Evolutionary conservation across 805 yeast genomes (phyloP), one percentile per base, ranked within the genome.

Genomic region (Candida michaelii): DNA sequence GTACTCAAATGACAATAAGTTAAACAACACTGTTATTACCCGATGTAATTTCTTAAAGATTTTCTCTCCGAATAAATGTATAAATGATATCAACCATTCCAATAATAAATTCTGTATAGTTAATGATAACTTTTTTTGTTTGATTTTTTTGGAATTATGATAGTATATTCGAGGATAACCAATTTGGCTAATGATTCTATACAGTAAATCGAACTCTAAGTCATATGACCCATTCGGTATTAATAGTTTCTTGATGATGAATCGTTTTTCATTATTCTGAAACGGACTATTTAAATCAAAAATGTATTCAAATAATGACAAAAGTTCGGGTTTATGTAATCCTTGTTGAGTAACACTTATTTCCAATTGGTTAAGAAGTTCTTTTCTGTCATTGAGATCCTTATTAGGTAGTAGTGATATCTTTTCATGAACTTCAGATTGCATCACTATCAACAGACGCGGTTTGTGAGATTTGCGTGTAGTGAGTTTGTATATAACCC

Each of bases 1-100:
- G 34, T 38, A 61, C 39, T 60, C 65, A 43, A 49, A 61, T 3
- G 57, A 53, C 9, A 61, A 39, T 12, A 48, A 37, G 18, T 55
- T 51, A 30, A 58, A 46, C 8, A 61, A 42, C 2, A 59, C 42
- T 1, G 61, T 54, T 8, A 47, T 19, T 16, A 54, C 23, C 25
- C 43, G 30, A 11, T 44, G 39, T 8, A 56, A 43, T 5, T 45
- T 42, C 13, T 41, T 36, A 32, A 43, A 49, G 1, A 45, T 39
- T 9, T 46, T 40, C 2, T 24, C 12, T 3, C 50, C 53, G 43
- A 59, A 54, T 9, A 45, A 43, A 32, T 49, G 55, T 17, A 58
- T 33, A 10, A 50, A 48, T 4, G 49, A 44, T 8, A 54, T 34
- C 5, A 58, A 30, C 66, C 66, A 61, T 27, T 55, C 54, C 13